Evolutionary conservation across 2,329 filamentous ascomycete species (phyloP), one percentile per base, ranked within the genome.

Genomic region (Fusarium chuoi): DNA sequence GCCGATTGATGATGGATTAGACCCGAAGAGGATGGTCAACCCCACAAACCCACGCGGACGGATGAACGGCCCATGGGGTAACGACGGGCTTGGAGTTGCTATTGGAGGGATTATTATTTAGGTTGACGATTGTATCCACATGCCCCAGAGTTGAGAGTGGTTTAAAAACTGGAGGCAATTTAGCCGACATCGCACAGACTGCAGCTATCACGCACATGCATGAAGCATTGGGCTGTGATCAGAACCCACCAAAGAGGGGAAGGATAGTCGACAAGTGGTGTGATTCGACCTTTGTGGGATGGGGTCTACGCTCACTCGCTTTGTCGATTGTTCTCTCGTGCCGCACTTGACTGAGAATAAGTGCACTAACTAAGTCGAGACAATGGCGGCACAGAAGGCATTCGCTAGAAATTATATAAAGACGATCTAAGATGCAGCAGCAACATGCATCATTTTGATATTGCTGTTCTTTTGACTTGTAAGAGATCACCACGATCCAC

Each of bases 81-180:
- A n/a, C 7, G 35, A 26, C 9, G 20, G 30, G 14, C 36, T 39
- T 18, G 5, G 6, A 4, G 10, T 0, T 36, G 12, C 12, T 28
- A 70, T 70, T 70, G 59, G 59, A 56, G 65, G 59, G 55, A 56
- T 46, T 65, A 65, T 65, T 60, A 26, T 48, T 45, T 51, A 28
- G 33, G 51, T 68, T 65, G 46, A 17, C 14, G 12, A 35, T n/a
- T 30, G 48, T 30, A 22, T n/a, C 44, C 46, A 14, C 51, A 42
- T 38, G 38, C 68, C 65, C 65, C 65, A 65, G 59, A 65, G 12
- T 70, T 18, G 35, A 10, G 24, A 46, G 52, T 48, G 52, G 52
- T 39, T 63, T 48, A 64, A 64, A 64, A 64, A 64, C 41, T 59
- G 61, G 65, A 61, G 41, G 36, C 18, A 69, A 35, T 69, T 69